Conservation (phyloP, 352 stramenopile species). For the Globisporangium viniferum region DNA sequence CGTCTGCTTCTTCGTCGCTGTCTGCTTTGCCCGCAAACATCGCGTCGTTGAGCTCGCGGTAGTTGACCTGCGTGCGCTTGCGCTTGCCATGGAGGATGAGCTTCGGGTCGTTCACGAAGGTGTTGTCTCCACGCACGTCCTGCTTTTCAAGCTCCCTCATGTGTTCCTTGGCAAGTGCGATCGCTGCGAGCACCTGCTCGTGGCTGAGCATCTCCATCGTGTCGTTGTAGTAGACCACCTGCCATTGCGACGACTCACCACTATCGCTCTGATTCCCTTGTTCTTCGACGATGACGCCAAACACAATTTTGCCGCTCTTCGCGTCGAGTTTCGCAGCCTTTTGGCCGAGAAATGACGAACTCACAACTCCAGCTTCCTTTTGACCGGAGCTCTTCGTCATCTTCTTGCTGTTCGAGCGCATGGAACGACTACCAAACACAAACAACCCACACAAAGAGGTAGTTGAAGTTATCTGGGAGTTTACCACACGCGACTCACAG, state of each 20-base stretch:
- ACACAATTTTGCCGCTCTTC: conserved; percentile 29
- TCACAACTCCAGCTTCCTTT: background rate
- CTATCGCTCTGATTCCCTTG: background rate
- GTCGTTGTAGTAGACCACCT: conserved; percentile 55
- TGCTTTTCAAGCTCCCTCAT: conserved; percentile 8
- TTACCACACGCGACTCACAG: background rate
- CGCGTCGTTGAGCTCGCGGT: conserved; percentile 72
- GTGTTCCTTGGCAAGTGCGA: conserved; percentile 29
- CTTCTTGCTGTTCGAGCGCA: conserved; percentile 21
- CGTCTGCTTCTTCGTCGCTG: conserved; percentile 48
- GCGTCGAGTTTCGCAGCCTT: conserved; percentile 35
- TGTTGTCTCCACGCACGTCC: conserved; percentile 1
- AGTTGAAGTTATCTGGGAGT: background rate
- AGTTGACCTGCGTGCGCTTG: conserved; percentile 77
- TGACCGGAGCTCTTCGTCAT: background rate
- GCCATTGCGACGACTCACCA: conserved; percentile 26
- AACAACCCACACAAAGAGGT: background rate
- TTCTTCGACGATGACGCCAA: conserved; percentile 51
- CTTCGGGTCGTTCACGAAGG: conserved; percentile 22
- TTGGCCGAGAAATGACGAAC: conserved; percentile 29
- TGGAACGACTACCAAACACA: conserved; percentile 18
- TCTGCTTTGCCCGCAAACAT: conserved; percentile 69
- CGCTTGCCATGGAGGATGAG: conserved; percentile 73
- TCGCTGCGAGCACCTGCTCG: conserved; percentile 26
- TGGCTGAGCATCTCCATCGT: conserved; percentile 38